Conservation (phyloP, 495 filamentous ascomycete genomes). For the Podospora sp. region DNA sequence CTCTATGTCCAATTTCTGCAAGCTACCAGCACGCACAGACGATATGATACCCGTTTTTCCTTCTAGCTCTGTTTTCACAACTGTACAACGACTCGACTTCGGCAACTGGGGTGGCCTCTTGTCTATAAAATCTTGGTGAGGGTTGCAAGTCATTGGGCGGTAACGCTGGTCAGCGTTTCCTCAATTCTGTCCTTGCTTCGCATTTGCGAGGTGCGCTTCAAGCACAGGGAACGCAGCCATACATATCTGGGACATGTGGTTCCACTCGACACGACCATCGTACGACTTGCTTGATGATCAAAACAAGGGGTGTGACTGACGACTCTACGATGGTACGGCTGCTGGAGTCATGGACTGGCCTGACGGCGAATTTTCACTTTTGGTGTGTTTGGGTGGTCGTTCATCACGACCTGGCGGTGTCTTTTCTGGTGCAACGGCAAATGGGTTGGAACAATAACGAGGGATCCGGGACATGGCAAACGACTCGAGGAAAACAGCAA, state of each 20-base stretch:
- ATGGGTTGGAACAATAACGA: background rate
- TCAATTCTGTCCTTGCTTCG: background rate
- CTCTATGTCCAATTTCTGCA: background rate
- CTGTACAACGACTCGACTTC: slow-evolving; percentile 9
- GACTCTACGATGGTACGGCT: background rate
- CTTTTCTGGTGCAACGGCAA: slow-evolving; percentile 1
- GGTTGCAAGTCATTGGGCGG: background rate
- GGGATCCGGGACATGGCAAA: background rate
- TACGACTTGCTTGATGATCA: background rate
- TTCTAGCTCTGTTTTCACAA: background rate
- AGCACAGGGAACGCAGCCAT: too few species aligned
- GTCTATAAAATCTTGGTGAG: background rate
- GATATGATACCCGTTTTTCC: slow-evolving; percentile 24
- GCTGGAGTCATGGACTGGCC: background rate
- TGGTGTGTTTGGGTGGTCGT: background rate
- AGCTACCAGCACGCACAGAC: background rate
- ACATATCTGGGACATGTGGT: background rate
- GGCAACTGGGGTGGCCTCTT: background rate
- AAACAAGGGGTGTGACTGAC: background rate
- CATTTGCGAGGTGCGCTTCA: too few species aligned
- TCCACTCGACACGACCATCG: background rate
- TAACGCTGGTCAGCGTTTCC: background rate
- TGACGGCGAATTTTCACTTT: background rate
- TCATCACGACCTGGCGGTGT: background rate
- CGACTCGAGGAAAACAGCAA: background rate